Evolutionary conservation across 208 protist genomes (phyloP), one percentile per base, ranked within the genome.

Genomic region (Wallacemonas sp.): DNA sequence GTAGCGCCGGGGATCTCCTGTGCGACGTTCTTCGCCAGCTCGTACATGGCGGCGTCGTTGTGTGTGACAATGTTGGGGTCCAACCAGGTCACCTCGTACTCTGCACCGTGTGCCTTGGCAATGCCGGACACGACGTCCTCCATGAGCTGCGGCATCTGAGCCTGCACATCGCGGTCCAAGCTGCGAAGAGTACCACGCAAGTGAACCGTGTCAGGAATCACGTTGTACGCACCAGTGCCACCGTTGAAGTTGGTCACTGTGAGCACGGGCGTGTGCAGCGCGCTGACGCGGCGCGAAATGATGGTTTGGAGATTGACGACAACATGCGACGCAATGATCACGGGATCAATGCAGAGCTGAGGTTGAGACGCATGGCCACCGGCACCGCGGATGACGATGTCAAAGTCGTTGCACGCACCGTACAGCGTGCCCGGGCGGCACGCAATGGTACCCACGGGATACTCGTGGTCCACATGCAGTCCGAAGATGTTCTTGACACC

Each of bases 11-110:
- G 66, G 38, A 77, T 33, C 28, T 62, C 52, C 66, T 76, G 33
- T 16, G 45, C 36, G 38, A 69, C 61, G 39, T 12, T 1, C 26
- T 29, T 74, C 79, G 7, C 78, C 82, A 20, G 88, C 73, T 86
- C 82, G 67, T 84, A 93, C 18, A 83, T 83, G 59, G 71, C 65
- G 12, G 81, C 73, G 44, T 93, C 81, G 61, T 93, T 93, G 73
- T 86, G 87, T 18, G 87, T 93, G 41, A 93, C 76, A 45, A 93
- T 93, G 61, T 92, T 91, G 18, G 86, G 87, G 70, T 86, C 83
- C 65, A 92, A 69, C 86, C 86, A 92, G 42, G 61, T 89, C 67
- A 93, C 32, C 48, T 79, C 73, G 46, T 80, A 67, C 38, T 83
- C 46, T 10, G 87, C 87, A 16, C 79, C 76, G 41, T 93, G 81